A percentile compares a stretch with the other conserved stretches of the same genome.
phyloP scores from a whole-genome alignment of 352 stramenopile species.

The Globisporangium alternatum region DNA sequence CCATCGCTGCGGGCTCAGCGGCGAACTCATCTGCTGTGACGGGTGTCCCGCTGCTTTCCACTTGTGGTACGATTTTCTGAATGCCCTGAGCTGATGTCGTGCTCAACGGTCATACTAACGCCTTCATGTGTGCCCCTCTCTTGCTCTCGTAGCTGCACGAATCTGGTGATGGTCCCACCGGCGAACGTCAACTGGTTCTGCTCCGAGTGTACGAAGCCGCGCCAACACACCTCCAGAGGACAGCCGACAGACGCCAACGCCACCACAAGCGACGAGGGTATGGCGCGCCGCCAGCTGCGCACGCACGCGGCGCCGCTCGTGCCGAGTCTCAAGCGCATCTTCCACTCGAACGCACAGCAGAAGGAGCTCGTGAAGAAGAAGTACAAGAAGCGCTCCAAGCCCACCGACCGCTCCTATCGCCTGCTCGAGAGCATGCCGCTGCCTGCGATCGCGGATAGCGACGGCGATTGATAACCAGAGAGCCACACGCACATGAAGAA shows the following conservation, averaged over 20 bases:
- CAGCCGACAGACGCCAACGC: slow-evolving; percentile 18
- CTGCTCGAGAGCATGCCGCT: slow-evolving; percentile 65
- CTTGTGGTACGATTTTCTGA: slow-evolving; percentile 37
- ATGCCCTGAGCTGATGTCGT: neutral
- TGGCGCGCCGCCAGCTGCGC: slow-evolving; percentile 40
- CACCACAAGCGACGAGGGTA: slow-evolving; percentile 10
- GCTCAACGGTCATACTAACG: neutral
- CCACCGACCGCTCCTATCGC: slow-evolving; percentile 48
- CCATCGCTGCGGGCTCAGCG: slow-evolving; percentile 64
- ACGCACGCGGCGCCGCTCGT: slow-evolving; percentile 35
- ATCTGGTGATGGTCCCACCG: slow-evolving; percentile 55
- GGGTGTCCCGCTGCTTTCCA: slow-evolving; percentile 77
- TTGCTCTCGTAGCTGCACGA: slow-evolving; percentile 42
- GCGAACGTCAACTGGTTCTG: slow-evolving; percentile 68
- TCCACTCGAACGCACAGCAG: slow-evolving; percentile 31
- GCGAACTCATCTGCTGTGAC: slow-evolving; percentile 81
- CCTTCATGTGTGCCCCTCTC: neutral
- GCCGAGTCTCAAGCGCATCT: slow-evolving; percentile 67
- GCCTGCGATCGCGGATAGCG: slow-evolving; percentile 32
- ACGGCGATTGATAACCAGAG: slow-evolving; percentile 10
- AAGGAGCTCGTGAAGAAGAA: slow-evolving; percentile 37
- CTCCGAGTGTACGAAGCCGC: slow-evolving; percentile 54
- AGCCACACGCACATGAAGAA: slow-evolving; percentile 11
- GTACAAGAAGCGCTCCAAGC: slow-evolving; percentile 54
- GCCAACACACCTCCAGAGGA: neutral